phyloP scores from a whole-genome alignment of 768 basidiomycete genomes.

The Suillus lakei region DNA sequence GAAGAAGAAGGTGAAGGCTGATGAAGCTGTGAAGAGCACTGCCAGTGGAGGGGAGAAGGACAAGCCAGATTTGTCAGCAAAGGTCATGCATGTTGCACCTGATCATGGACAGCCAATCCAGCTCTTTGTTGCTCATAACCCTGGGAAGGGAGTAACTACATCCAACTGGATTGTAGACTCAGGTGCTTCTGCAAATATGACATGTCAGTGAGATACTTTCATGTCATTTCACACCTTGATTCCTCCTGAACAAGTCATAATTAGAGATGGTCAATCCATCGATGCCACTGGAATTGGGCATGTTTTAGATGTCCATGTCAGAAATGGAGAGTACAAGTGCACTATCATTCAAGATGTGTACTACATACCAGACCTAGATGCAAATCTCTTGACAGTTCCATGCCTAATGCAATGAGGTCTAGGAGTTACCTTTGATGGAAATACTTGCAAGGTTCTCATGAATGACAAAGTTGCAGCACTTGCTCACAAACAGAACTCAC shows the following conservation, averaged over 20 bases:
- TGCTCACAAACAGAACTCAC: background rate
- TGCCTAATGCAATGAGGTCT: slow-evolving; percentile 5
- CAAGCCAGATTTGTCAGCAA: no score
- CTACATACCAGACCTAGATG: slow-evolving; percentile 10
- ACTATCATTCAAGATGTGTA: slow-evolving; percentile 12
- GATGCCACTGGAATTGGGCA: slow-evolving; percentile 5
- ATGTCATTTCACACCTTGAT: background rate
- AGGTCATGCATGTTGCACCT: background rate
- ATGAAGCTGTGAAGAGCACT: background rate
- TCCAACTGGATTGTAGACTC: slow-evolving; percentile 10
- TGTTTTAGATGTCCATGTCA: slow-evolving; percentile 2
- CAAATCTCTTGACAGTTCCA: slow-evolving; percentile 25
- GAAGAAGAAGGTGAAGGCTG: background rate
- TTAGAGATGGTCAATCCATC: slow-evolving; percentile 10
- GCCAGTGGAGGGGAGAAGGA: background rate
- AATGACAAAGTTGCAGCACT: background rate
- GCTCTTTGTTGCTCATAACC: no score
- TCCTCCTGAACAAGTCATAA: slow-evolving; percentile 5
- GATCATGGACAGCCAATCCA: background rate
- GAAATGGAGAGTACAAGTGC: background rate
- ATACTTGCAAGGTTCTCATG: background rate
- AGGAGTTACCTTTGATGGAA: background rate
- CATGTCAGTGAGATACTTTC: slow-evolving; percentile 5
- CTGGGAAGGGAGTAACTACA: no score
- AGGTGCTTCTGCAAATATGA: slow-evolving; percentile 9